phyloP scores from a whole-genome alignment of 1,284 basidiomycete genomes.

The Ceratobasidium sp. region DNA sequence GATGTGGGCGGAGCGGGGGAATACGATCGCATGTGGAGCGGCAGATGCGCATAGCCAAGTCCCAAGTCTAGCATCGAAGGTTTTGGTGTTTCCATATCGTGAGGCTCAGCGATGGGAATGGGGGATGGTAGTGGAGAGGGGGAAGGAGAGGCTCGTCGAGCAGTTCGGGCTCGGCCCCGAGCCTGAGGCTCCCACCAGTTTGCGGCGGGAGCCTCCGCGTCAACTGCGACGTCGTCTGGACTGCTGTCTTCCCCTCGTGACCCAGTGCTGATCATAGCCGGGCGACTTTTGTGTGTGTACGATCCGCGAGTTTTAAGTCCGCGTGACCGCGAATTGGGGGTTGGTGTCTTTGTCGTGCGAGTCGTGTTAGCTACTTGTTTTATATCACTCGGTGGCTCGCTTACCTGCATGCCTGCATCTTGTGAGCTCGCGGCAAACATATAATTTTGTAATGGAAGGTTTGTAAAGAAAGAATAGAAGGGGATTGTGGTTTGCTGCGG shows the following conservation, averaged over 20 bases:
- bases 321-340: slow-evolving; percentile 22
- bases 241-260: neutral
- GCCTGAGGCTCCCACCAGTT: slow-evolving; percentile 41
- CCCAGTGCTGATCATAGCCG: slow-evolving; percentile 23
- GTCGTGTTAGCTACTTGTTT: neutral
- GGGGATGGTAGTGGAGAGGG: slow-evolving; percentile 24
- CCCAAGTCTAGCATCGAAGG: slow-evolving; percentile 14
- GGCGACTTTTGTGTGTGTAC: slow-evolving; percentile 20
- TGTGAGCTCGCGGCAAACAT: slow-evolving; percentile 26
- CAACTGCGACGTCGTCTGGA: neutral
- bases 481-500: neutral
- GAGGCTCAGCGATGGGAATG: slow-evolving; percentile 22
- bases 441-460: slow-evolving; percentile 8
- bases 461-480: no score
- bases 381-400: neutral
- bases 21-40: slow-evolving; percentile 41
- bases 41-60: slow-evolving; percentile 10
- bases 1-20: slow-evolving; percentile 31
- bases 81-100: slow-evolving; percentile 7
- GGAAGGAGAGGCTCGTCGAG: slow-evolving; percentile 14
- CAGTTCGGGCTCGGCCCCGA: slow-evolving; percentile 15
- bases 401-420: slow-evolving; percentile 28
- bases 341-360: slow-evolving; percentile 11
- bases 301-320: slow-evolving; percentile 24
- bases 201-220: neutral